Evolutionary conservation across 305 asterid species (phyloP), one percentile per base, ranked within the genome.

Genomic region (Fraxinus velutina): DNA sequence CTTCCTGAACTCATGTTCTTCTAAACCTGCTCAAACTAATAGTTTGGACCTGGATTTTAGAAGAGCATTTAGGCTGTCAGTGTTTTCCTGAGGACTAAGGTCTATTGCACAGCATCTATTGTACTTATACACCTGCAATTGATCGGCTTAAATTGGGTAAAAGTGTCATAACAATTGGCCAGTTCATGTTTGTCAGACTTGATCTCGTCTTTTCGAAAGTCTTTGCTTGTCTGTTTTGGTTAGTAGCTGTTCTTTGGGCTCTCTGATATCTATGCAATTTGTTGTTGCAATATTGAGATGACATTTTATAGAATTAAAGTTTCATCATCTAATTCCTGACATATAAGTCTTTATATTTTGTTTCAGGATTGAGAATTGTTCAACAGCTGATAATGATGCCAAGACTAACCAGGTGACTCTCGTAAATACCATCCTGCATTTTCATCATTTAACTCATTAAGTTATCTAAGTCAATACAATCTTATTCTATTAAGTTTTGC

Each of bases 381-480:
- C 82, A 30, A 79, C 84, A 74, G 88, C 91, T 33, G 94, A 86
- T 39, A 75, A 34, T 57, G 91, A 90, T 77, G 87, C 87, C 47
- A 91, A 89, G 86, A 83, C 84, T 79, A 85, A 81, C 81, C 98
- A 92, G 97, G 98, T 93, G 85, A 88, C 87, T 73, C 81, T 76
- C 62, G 30, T 71, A 57, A 72, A 82, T 68, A 9, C 50, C 73
- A 73, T 71, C 24, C 71, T 73, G 55, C 37, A 52, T 79, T 60
- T 73, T 17, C 79, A 78, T 37, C 37, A n/a, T 66, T 22, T 62
- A 62, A 62, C 33, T 22, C n/a, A 9, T 8, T 57, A 57, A 6
- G 27, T 57, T 22, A 62, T 22, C 72, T 7, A 22, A 22, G 30
- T 62, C 32, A 24, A 62, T 6, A 62, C 17, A 8, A 66, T 66